Evolutionary conservation across 176 grass and related monocot species (phyloP).

Genomic region (Eragrostis nindensis): DNA sequence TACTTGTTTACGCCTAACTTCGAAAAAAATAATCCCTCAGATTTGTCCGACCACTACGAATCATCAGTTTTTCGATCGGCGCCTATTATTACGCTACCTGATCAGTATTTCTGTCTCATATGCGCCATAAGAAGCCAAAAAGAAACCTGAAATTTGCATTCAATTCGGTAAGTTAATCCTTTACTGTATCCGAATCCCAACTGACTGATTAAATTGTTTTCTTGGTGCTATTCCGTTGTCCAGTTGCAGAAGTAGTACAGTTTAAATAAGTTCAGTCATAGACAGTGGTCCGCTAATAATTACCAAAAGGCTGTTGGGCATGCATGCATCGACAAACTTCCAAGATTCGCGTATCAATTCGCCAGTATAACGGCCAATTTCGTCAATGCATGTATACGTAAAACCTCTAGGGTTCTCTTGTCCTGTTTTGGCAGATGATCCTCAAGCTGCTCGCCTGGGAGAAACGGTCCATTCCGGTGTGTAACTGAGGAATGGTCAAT

Average conservation of each 20-base stretch:
- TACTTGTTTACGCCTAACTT: slow-evolving; percentile 29
- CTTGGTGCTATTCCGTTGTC: not conserved
- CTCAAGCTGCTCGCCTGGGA: not conserved
- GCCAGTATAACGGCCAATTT: slow-evolving; percentile 16
- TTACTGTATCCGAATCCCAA: not conserved
- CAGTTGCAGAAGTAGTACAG: not conserved
- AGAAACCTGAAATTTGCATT: not conserved
- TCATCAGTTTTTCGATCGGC: not conserved
- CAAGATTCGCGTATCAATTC: slow-evolving; percentile 33
- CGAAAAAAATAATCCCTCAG: not conserved
- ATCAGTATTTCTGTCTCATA: slow-evolving; percentile 7
- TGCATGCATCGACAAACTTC: slow-evolving; percentile 13
- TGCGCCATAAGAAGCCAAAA: slow-evolving; percentile 19
- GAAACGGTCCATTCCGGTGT: not conserved
- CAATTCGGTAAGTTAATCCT: not conserved
- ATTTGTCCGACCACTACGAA: not conserved
- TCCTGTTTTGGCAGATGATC: not conserved
- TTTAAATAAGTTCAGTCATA: slow-evolving; percentile 12
- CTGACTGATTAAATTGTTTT: not conserved
- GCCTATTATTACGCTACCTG: not conserved
- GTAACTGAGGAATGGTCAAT: slow-evolving; percentile 31
- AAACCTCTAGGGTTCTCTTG: not conserved
- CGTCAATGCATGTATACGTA: slow-evolving; percentile 4
- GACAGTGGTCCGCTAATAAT: slow-evolving; percentile 19
- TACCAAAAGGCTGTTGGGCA: not conserved